These are phyloP conservation scores for Russula sp. DNA, from an alignment of 768 basidiomycete species.

Conservation along the genomic window DNA sequence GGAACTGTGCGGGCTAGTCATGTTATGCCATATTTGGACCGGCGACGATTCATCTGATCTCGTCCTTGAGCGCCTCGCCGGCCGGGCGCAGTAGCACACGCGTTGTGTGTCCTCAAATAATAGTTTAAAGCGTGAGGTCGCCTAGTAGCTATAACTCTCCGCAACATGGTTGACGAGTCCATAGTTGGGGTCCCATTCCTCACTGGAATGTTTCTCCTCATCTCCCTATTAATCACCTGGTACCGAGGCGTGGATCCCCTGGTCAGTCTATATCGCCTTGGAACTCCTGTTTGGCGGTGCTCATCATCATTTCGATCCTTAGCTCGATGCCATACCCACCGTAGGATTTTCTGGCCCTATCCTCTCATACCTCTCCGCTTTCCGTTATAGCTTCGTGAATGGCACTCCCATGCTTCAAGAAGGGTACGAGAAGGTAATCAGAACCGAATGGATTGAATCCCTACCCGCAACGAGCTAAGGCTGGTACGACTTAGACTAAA, in stretches of 20 bases:
- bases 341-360: slow-evolving; percentile 25
- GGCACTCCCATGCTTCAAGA: not conserved
- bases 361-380: slow-evolving; percentile 24
- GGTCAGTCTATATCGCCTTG: not conserved
- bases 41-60: too few relatives aligned
- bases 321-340: slow-evolving; percentile 26
- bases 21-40: too few relatives aligned
- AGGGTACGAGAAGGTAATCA: slow-evolving; percentile 5
- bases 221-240: not conserved
- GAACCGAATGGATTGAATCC: not conserved
- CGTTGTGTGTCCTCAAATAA: too few relatives aligned
- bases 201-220: not conserved
- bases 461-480: not conserved
- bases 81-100: too few relatives aligned
- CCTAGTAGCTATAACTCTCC: not conserved
- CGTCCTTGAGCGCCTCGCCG: too few relatives aligned
- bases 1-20: too few relatives aligned
- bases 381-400: not conserved
- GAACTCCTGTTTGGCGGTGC: too few relatives aligned
- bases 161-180: not conserved
- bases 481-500: slow-evolving; percentile 20
- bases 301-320: not conserved
- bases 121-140: too few relatives aligned
- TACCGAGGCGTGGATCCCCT: not conserved
- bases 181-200: not conserved